phyloP scores from a whole-genome alignment of 352 stramenopile genomes.

The Phytophthora cajani region DNA sequence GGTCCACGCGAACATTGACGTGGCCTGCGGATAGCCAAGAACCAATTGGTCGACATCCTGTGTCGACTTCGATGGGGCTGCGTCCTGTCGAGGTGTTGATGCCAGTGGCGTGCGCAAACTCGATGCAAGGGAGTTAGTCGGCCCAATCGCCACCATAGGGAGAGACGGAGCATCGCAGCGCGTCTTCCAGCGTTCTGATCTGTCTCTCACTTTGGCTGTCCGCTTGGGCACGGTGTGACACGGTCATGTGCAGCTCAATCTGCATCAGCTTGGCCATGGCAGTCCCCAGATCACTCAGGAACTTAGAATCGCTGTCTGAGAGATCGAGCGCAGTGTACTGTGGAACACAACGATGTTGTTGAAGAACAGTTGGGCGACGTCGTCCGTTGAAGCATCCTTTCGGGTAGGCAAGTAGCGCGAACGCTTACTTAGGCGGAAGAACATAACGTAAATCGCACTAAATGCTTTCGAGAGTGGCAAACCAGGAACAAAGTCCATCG shows the following conservation, averaged over 20 bases:
- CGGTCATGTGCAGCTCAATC: slow-evolving; percentile 7
- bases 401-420: neutral
- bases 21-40: neutral
- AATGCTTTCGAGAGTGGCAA: slow-evolving; percentile 1
- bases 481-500: neutral
- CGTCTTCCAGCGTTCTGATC: slow-evolving; percentile 8
- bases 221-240: slow-evolving; percentile 3
- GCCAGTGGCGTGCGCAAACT: neutral
- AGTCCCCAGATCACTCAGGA: neutral
- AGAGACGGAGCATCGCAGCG: slow-evolving; percentile 3
- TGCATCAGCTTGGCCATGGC: neutral
- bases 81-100: slow-evolving; percentile 4
- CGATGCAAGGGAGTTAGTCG: neutral
- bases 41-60: neutral
- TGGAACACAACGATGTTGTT: slow-evolving; percentile 1
- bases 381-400: neutral
- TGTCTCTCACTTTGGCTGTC: slow-evolving; percentile 4
- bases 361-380: slow-evolving; percentile 1
- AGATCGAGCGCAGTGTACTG: neutral
- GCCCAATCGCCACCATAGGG: slow-evolving; percentile 4
- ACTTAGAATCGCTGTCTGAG: neutral
- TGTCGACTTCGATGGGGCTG: slow-evolving; percentile 5
- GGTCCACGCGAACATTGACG: neutral
- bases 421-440: slow-evolving; percentile 3
- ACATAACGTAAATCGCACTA: slow-evolving; percentile 2